A percentile compares a stretch with the other conserved stretches of the same genome.
These are phyloP conservation scores for Penicillium argentinense DNA, from an alignment of 495 filamentous ascomycete species.

Conservation along the genomic window DNA sequence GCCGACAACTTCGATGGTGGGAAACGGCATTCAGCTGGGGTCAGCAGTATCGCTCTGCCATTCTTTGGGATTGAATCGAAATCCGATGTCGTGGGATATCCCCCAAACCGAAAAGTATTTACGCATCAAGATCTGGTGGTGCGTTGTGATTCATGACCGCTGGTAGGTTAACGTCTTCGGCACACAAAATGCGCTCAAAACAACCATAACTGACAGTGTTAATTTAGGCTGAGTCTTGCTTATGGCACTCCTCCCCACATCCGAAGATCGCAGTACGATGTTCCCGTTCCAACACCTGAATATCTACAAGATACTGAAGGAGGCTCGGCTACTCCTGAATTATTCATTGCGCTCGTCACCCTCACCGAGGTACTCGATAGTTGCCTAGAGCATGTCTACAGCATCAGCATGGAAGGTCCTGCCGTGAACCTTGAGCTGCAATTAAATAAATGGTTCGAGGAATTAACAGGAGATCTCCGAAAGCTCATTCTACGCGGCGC, in stretches of 20 bases:
- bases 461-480: conserved; percentile 22
- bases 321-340: not conserved
- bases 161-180: conserved; percentile 29
- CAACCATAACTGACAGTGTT: not conserved
- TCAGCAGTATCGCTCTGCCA: conserved; percentile 34
- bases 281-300: conserved; percentile 27
- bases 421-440: conserved; percentile 19
- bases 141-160: conserved; percentile 39
- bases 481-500: conserved; percentile 23
- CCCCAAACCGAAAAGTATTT: conserved; percentile 31
- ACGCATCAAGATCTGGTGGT: conserved; percentile 39
- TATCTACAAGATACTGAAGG: conserved; percentile 19
- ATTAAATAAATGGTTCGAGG: conserved; percentile 27
- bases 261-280: conserved; percentile 37
- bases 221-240: conserved; percentile 33
- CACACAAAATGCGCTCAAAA: too few species aligned
- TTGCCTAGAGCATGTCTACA: conserved; percentile 38
- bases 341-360: conserved; percentile 37
- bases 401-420: conserved; percentile 11
- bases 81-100: conserved; percentile 34
- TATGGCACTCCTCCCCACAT: conserved; percentile 39
- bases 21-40: conserved; percentile 34
- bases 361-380: conserved; percentile 40
- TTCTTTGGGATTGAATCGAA: conserved; percentile 37
- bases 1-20: conserved; percentile 37